Base-by-base conservation (phyloP, 331 rosid species). In the Rosa hybrid region DNA sequence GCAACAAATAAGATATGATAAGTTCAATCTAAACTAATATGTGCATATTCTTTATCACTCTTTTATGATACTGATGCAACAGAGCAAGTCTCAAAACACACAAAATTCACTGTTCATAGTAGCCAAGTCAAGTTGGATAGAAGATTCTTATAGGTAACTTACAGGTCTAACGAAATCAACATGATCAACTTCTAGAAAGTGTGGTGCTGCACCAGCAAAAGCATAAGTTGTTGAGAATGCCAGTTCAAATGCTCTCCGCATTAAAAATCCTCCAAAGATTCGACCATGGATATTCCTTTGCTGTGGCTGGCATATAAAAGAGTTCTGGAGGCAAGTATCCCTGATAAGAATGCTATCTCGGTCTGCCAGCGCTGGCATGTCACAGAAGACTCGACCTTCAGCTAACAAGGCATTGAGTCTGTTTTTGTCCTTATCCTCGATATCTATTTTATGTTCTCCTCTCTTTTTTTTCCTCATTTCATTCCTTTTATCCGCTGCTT, bases 281-380 rank as follows among this genome's bases (percentile, higher is more conserved):
- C 98, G 91, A 27, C 98, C 98, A 54, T 93, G 93, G 86, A 89
- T 88, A 77, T 95, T 95, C 88, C 98, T 91, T 74, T 91, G 96
- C 80, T 95, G 99, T 38, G 99, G 98, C 82, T 95, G 99, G 87
- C 99, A 95, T 78, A 93, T 85, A 62, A 95, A 95, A 45, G 98
- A 88, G 89, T 93, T 95, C 23, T 90, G 87, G 12, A 95, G 96
- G 87, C 92, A 84, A 57, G 98, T 93, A 79, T 93, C 85, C 86
- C 82, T 77, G 69, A 95, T 84, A 23, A 95, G 93, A 88, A 95
- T 91, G 89, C 99, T 95, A 79, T 93, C 88, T 81, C 99, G 87
- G 89, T 95, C 86, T 20, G 97, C 99, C 88, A 95, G 84, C 72
- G 99, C 99, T 2, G 99, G 99, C 99, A 95, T 88, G 87, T 93